Evolutionary conservation across 2,329 filamentous ascomycete species (phyloP).

Genomic region (Penicillium sp.): DNA sequence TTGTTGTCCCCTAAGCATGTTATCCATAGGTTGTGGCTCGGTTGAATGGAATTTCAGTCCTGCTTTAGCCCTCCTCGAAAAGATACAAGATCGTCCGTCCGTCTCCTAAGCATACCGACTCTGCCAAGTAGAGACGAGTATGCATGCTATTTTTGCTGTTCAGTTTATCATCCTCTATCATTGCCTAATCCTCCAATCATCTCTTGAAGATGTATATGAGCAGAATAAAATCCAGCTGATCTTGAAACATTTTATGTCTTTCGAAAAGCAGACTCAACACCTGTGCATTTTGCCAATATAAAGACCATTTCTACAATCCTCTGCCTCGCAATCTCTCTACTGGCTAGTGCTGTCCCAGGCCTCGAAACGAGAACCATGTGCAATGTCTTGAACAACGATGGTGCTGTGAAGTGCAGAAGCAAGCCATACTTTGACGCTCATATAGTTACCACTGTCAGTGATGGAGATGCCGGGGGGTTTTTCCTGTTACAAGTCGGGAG

Average conservation of each 20-base stretch:
- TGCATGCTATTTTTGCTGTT: not conserved
- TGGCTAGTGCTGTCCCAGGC: not conserved
- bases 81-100: not conserved
- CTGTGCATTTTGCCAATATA: not conserved
- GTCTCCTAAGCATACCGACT: not conserved
- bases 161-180: not conserved
- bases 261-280: not conserved
- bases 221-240: not conserved
- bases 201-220: not conserved
- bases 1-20: not conserved
- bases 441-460: not conserved
- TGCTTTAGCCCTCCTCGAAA: not conserved
- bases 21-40: not conserved
- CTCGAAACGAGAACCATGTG: not conserved
- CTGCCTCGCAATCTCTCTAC: not conserved
- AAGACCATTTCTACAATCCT: not conserved
- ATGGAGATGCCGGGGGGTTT: conserved; percentile 1
- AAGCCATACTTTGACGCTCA: not conserved
- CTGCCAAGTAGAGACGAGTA: not conserved
- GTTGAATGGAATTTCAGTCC: not conserved
- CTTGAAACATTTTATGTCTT: not conserved
- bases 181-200: too few species aligned
- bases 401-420: conserved; percentile 3
- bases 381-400: conserved; percentile 2
- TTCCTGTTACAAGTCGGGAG: conserved; percentile 2